A percentile compares a stretch with the other conserved stretches of the same genome.
These are phyloP conservation scores for Aschersonia sp. DNA, from an alignment of 2,329 filamentous ascomycete genomes.

Conservation along the genomic window DNA sequence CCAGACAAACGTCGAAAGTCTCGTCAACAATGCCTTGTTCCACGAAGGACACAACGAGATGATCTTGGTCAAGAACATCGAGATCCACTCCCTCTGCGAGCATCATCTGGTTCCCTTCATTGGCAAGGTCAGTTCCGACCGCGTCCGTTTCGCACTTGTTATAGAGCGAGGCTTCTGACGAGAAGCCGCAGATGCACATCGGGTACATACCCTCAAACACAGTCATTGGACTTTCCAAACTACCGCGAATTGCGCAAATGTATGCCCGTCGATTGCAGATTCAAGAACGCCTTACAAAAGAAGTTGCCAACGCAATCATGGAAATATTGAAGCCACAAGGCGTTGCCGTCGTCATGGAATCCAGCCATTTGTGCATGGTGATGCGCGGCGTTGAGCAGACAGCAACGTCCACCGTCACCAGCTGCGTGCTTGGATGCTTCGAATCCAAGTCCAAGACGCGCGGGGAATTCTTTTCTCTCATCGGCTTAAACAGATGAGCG, in stretches of 20 bases:
- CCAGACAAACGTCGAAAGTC: conserved; percentile 80
- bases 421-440: conserved; percentile 95
- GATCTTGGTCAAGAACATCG: conserved; percentile 96
- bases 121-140: conserved; percentile 53
- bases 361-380: conserved; percentile 93
- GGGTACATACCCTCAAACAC: conserved; percentile 88
- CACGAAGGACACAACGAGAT: conserved; percentile 94
- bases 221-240: conserved; percentile 88
- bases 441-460: conserved; percentile 83
- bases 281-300: conserved; percentile 89
- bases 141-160: not conserved
- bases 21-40: conserved; percentile 90
- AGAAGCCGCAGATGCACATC: conserved; percentile 73
- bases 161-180: too few relatives aligned
- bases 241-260: conserved; percentile 93
- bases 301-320: conserved; percentile 86
- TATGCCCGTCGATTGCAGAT: conserved; percentile 88
- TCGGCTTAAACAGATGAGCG: conserved; percentile 37
- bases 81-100: conserved; percentile 88
- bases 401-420: conserved; percentile 74
- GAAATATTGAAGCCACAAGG: conserved; percentile 88
- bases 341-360: conserved; percentile 95
- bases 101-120: conserved; percentile 95
- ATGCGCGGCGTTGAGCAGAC: conserved; percentile 98
- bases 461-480: conserved; percentile 84